Conservation (phyloP, 23 red algal species). For the Chondrus crispus region DNA sequence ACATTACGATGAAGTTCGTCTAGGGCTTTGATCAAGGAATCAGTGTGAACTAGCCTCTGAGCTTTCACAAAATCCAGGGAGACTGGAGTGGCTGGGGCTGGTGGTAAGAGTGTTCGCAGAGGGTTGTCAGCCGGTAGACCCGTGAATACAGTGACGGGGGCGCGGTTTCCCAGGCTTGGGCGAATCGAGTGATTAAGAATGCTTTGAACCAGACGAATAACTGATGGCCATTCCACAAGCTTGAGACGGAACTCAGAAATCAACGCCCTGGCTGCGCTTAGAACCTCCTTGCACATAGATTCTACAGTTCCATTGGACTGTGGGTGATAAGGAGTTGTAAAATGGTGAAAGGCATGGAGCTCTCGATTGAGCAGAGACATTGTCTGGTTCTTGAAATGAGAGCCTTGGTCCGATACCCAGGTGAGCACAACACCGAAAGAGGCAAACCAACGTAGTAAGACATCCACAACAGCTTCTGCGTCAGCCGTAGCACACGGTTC, state of each 20-base stretch:
- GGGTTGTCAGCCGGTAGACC: not conserved
- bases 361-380: not conserved
- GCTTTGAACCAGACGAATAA: not conserved
- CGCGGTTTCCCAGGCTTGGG: not conserved
- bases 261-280: not conserved
- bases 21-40: not conserved
- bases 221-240: not conserved
- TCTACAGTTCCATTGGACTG: not conserved
- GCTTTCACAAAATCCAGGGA: not conserved
- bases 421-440: not conserved
- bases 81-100: not conserved
- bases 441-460: not conserved
- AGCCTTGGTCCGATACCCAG: not conserved
- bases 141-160: not conserved
- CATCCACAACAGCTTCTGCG: not conserved
- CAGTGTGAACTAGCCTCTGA: not conserved
- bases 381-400: not conserved
- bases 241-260: not conserved
- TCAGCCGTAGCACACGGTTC: not conserved
- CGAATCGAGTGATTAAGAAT: not conserved
- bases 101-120: not conserved
- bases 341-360: not conserved
- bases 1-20: conserved; percentile 17
- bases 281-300: not conserved
- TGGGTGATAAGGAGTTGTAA: not conserved